A percentile compares a stretch with the other conserved stretches of the same genome.
phyloP scores from a whole-genome alignment of 768 basidiomycete species.

The Suillus subaureus region DNA sequence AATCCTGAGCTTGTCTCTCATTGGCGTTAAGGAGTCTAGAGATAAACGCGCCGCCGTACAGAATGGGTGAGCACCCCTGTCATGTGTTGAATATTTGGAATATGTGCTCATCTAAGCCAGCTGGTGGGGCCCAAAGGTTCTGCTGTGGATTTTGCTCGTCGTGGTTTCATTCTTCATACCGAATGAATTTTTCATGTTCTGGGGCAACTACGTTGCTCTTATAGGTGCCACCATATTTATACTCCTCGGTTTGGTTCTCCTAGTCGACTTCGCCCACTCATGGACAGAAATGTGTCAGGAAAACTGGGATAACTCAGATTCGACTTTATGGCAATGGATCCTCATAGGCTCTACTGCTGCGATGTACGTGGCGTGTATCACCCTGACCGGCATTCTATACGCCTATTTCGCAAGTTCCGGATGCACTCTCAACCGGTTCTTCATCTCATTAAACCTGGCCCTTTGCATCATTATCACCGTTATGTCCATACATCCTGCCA shows the following conservation, averaged over 20 bases:
- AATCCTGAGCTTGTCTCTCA: conserved; percentile 73
- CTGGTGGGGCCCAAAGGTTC: conserved; percentile 98
- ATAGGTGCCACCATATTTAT: conserved; percentile 95
- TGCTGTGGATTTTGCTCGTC: conserved; percentile 85
- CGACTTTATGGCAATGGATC: conserved; percentile 94
- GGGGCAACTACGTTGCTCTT: conserved; percentile 91
- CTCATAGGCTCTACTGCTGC: conserved; percentile 90
- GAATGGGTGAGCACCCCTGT: conserved; percentile 71
- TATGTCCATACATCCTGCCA: conserved; percentile 77
- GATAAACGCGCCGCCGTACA: conserved; percentile 95
- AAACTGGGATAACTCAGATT: conserved; percentile 88
- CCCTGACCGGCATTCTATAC: conserved; percentile 87
- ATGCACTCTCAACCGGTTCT: conserved; percentile 93
- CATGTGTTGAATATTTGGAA: conserved; percentile 5
- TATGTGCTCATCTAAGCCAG: conserved; percentile 43
- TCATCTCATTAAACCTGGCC: conserved; percentile 92
- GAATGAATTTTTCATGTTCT: conserved; percentile 97
- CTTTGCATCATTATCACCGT: conserved; percentile 79
- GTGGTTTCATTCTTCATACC: conserved; percentile 91
- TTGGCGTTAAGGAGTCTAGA: conserved; percentile 88
- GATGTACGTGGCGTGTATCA: conserved; percentile 83
- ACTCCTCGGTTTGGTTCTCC: conserved; percentile 92
- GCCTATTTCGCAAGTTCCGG: conserved; percentile 87
- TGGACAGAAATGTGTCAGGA: conserved; percentile 98
- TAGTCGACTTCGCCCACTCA: conserved; percentile 98